Evolutionary conservation across 1,284 basidiomycete species (phyloP), one percentile per base, ranked within the genome.

Genomic region (Trametes versicolor): DNA sequence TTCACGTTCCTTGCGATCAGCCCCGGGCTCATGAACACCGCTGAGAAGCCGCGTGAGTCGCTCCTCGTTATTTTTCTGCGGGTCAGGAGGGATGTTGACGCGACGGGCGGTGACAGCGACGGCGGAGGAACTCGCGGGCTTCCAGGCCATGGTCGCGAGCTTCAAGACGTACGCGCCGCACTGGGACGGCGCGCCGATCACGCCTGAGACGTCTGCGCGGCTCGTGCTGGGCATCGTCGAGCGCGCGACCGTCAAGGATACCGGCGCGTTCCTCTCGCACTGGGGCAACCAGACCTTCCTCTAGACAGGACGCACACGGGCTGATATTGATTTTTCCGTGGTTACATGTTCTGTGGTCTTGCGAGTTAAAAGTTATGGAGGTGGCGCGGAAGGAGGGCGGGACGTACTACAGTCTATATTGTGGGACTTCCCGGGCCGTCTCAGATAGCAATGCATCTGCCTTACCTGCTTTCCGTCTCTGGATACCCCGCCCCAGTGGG

Each of bases 1-100:
- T 74, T 83, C 60, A 65, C 76, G 2, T 78, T 81, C 70, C 68
- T 81, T 15, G 67, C 78, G 2, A 53, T 82, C 54, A 75, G 75
- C 59, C 81, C 81, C 2, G 81, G 80, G 23, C 29, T 78, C 15
- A 80, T 82, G 19, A 70, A 79, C 62, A 79, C 77, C 25, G 49
- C 51, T 15, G 51, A 58, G 56, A 60, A 60, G 50, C 66, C 66
- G 23, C 66, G 70, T 70, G 49, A 57, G 66, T 60, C 17, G 23
- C 27, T 15, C 32, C 27, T 12, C 58, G 8, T 12, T n/a, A n/a
- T 37, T n/a, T 15, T 45, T n/a, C 4, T 13, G 39, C 13, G 34
- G 19, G 37, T 13, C 23, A 15, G 23, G 32, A 19, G 39, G 6
- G 47, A 39, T 1, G 34, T 25, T 45, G 41, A 56, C 43, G 41